A percentile compares a stretch with the other conserved stretches of the same genome.
Conservation (phyloP, 1,284 basidiomycete genomes). For the Fistulina hepatica region DNA sequence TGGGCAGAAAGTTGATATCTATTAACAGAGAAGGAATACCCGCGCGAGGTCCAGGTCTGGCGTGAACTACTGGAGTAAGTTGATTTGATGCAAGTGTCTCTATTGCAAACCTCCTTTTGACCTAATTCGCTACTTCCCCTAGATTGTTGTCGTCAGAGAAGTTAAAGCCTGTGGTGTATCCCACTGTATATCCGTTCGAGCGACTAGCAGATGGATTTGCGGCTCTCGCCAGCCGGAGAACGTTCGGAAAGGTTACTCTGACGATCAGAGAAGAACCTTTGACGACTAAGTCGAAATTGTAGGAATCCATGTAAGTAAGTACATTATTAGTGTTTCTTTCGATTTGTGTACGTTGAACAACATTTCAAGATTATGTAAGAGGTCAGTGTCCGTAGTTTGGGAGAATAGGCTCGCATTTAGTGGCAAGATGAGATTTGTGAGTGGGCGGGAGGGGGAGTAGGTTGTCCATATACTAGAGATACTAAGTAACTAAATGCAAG, state of each 20-base stretch:
- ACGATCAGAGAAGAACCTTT: conserved; percentile 47
- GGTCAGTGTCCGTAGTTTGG: too few relatives aligned
- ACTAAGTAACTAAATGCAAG: too few relatives aligned
- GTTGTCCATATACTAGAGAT: too few relatives aligned
- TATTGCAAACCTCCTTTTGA: conserved; percentile 5
- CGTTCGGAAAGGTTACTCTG: conserved; percentile 88
- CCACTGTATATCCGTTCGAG: conserved; percentile 56
- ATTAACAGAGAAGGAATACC: conserved; percentile 53
- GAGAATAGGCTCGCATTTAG: too few relatives aligned
- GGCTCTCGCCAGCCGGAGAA: conserved; percentile 70
- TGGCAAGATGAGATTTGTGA: too few relatives aligned
- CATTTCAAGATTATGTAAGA: too few relatives aligned
- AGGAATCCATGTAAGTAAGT: conserved; percentile 1
- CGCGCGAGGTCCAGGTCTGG: conserved; percentile 63
- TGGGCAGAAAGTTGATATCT: not conserved
- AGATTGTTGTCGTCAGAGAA: conserved; percentile 62
- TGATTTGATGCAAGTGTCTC: not conserved
- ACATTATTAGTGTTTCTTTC: too few relatives aligned
- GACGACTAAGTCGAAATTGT: conserved; percentile 19
- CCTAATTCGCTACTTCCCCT: conserved; percentile 2
- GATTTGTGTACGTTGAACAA: too few relatives aligned
- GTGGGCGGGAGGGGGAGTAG: too few relatives aligned
- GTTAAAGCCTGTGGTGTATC: conserved; percentile 54
- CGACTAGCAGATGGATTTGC: conserved; percentile 54
- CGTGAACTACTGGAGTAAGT: conserved; percentile 57